Base-by-base conservation (phyloP, 805 yeast species). In the Teunomyces panamensis region DNA sequence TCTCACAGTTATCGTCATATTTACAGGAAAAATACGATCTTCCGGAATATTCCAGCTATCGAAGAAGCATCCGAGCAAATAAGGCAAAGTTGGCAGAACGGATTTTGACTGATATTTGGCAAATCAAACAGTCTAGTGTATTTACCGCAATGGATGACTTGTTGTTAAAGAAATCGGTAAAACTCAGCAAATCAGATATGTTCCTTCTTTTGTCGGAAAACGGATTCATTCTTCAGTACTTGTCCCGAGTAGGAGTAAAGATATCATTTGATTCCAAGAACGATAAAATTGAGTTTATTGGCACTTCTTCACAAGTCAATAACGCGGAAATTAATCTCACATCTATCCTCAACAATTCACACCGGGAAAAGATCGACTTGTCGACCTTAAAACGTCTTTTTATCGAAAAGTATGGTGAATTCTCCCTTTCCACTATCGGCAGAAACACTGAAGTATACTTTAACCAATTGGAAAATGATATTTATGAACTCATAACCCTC, bases 251-350 rank as follows among this genome's bases (percentile, higher is more conserved):
- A 1, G 81, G 80, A 1, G 70, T 73, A 3, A 56, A 62, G 42
- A 61, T 78, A 30, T 52, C 62, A 4, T 65, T 77, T 32, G 65
- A 64, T 34, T 56, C 71, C 1, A 39, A 50, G n/a, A 47, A 52
- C 20, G 60, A 57, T 5, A 64, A 60, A 30, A 62, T 78, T 14
- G 51, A 63, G 8, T 62, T 78, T 11, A 50, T 61, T n/a, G 77
- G 80, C 6, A 69, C 79, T 0, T 64, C 59, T 5, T 52, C 59
- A 16, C 79, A 78, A 32, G 63, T 71, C 32, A 63, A 66, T 24
- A 77, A 74, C 64, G 77, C 79, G 16, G 63, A 67, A 46, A 69
- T 78, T 29, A 64, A 69, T n/a, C 56, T 77, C 41, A 58, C 58
- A 33, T 55, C 62, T 2, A 59, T 64, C 27, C 54, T 75, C 42